Evolutionary conservation across 148 eudicot species (phyloP).

Genomic region (Cornus suecica): DNA sequence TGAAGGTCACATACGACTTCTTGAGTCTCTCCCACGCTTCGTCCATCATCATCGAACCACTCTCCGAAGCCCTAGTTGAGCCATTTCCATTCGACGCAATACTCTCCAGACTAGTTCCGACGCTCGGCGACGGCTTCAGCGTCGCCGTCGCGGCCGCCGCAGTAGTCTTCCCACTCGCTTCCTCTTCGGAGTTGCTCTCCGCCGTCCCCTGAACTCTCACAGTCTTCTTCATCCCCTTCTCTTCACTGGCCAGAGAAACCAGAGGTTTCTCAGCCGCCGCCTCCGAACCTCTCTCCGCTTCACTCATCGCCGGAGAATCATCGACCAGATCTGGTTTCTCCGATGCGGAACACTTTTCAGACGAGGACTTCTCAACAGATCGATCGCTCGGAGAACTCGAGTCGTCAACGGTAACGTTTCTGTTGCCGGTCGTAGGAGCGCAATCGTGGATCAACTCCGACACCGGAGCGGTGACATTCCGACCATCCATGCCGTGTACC

Average conservation of each 20-base stretch:
- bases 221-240: background rate
- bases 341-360: background rate
- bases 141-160: background rate
- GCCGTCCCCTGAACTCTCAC: background rate
- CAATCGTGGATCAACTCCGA: too few species aligned
- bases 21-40: constrained; percentile 52
- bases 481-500: too few species aligned
- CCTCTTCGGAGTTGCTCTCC: background rate
- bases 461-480: too few species aligned
- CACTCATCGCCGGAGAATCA: too few species aligned
- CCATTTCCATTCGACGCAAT: constrained; percentile 5
- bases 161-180: background rate
- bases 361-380: background rate
- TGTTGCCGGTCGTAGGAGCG: too few species aligned
- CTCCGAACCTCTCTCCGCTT: background rate
- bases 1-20: constrained; percentile 34
- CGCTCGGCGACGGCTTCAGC: constrained; percentile 19
- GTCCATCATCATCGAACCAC: constrained; percentile 28
- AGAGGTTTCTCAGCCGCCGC: background rate
- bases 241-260: background rate
- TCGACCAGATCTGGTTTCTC: too few species aligned
- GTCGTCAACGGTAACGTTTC: background rate
- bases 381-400: too few species aligned
- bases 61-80: background rate
- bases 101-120: constrained; percentile 5